Percentiles rank a stretch among this genome's conserved stretches.
Evolutionary conservation across 2,329 filamentous ascomycete genomes (phyloP).

Genomic region (Fusarium dlaminii): DNA sequence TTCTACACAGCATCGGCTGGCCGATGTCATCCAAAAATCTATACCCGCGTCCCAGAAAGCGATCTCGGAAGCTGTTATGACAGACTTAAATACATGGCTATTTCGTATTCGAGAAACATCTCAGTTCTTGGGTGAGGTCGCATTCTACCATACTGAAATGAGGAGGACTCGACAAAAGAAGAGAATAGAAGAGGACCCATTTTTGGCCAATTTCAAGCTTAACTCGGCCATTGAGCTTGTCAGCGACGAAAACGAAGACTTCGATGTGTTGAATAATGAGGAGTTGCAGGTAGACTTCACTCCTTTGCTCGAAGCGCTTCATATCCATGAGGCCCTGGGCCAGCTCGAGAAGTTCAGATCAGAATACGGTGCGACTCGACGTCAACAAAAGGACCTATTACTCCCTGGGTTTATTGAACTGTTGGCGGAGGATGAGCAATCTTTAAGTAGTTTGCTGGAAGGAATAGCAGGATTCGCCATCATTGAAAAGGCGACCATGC

Average conservation of each 20-base stretch:
- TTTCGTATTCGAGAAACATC: slow-evolving; percentile 95
- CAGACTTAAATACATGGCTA: slow-evolving; percentile 95
- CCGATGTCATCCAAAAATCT: slow-evolving; percentile 94
- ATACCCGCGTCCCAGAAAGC: slow-evolving; percentile 91
- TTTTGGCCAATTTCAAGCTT: slow-evolving; percentile 84
- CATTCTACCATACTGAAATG: slow-evolving; percentile 94
- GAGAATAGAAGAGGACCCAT: slow-evolving; percentile 78
- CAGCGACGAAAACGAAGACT: slow-evolving; percentile 94
- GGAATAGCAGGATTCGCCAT: slow-evolving; percentile 97
- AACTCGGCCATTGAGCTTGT: slow-evolving; percentile 97
- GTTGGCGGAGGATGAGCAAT: slow-evolving; percentile 82
- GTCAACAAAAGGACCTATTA: slow-evolving; percentile 90
- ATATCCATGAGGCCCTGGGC: slow-evolving; percentile 94
- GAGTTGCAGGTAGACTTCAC: slow-evolving; percentile 95
- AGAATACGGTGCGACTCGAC: slow-evolving; percentile 91
- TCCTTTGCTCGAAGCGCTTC: slow-evolving; percentile 91
- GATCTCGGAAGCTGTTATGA: slow-evolving; percentile 97
- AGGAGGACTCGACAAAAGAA: slow-evolving; percentile 85
- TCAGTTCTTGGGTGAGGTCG: slow-evolving; percentile 93
- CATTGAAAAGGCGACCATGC: slow-evolving; percentile 93
- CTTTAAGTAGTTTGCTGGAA: slow-evolving; percentile 89
- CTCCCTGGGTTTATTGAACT: slow-evolving; percentile 81
- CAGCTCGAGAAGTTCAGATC: slow-evolving; percentile 90
- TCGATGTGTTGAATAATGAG: slow-evolving; percentile 94
- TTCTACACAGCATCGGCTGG: slow-evolving; percentile 92